Evolutionary conservation across 106 monocot species (phyloP), one percentile per base, ranked within the genome.

Genomic region (Acanthochlamys bracteata): DNA sequence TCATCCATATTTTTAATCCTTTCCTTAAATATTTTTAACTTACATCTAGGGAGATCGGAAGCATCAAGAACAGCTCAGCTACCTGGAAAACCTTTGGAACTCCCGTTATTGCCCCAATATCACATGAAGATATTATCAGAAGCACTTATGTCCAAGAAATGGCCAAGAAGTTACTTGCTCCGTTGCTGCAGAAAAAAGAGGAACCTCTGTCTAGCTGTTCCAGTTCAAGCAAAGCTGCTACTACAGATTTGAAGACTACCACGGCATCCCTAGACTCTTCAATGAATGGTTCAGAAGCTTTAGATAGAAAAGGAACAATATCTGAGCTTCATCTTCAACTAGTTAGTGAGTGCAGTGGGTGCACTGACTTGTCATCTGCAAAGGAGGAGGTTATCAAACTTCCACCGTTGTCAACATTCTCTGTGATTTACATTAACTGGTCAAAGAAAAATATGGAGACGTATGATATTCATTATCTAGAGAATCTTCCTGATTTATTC

Each of bases 401-500:
- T 25, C 69, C 85, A 20, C 69, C 66, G 10, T 68, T 62, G 19
- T 76, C 74, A 19, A 66, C 88, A 64, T 27, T 85, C 60, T 24
- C 72, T 52, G 20, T 72, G 33, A 66, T 98, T 8, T 85, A 79
- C 72, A 74, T 98, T 24, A 79, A 92, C 73, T 98, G 96, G 91
- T 88, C 83, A 40, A 74, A 65, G 33, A 73, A 69, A 57, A 73
- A 85, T 75, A 59, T 85, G 24, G 76, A 83, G 43, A 85, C 66
- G 58, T 91, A 83, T 68, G 70, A 83, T 73, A 77, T 68, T 17
- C 59, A 67, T 69, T 56, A 62, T 60, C 66, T 98, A 41, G 96
- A 98, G 71, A 83, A 81, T 68, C 70, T 91, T 63, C 96, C 96
- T 17, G 96, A 91, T 73, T 88, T 98, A 14, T 72, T 79, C 22